A percentile compares a stretch with the other conserved stretches of the same genome.
phyloP scores from a whole-genome alignment of 2,329 filamentous ascomycete genomes.

The Pseudogymnoascus verrucosus region DNA sequence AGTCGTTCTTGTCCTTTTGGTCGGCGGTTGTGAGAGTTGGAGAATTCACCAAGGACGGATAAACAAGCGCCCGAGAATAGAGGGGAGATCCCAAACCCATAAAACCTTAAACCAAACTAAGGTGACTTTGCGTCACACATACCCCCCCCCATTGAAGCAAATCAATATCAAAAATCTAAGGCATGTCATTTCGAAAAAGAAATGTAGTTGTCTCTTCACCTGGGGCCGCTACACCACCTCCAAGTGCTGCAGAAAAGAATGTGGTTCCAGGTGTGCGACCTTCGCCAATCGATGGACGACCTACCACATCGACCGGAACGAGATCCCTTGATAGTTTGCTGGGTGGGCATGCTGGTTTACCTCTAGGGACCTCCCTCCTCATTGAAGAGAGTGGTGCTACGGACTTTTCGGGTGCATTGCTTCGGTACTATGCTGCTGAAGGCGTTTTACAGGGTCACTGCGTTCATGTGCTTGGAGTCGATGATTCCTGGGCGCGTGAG shows the following conservation, averaged over 20 bases:
- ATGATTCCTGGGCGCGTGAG: conserved; percentile 73
- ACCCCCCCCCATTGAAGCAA: not conserved
- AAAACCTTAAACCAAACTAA: conserved; percentile 1
- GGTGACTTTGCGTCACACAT: conserved; percentile 6
- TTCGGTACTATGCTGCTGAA: conserved; percentile 88
- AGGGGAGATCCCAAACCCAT: conserved; percentile 6
- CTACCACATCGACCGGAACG: conserved; percentile 86
- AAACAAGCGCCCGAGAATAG: conserved; percentile 6
- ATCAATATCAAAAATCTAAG: not conserved
- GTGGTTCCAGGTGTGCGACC: conserved; percentile 57
- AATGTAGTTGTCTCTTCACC: conserved; percentile 46
- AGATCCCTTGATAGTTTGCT: conserved; percentile 76
- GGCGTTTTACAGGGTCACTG: conserved; percentile 85
- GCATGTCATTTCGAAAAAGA: conserved; percentile 62
- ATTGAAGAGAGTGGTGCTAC: conserved; percentile 88
- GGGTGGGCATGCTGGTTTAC: conserved; percentile 77
- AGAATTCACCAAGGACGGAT: conserved; percentile 4
- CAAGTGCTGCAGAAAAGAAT: conserved; percentile 19
- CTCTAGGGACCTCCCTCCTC: conserved; percentile 71
- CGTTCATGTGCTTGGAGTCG: conserved; percentile 75
- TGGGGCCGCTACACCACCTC: conserved; percentile 16
- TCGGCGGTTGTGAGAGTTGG: conserved; percentile 1
- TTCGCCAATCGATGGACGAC: conserved; percentile 79
- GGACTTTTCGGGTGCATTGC: conserved; percentile 77
- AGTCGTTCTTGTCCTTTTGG: not conserved